These are phyloP conservation scores for Pythium oligandrum DNA, from an alignment of 352 stramenopile species.

Conservation along the genomic window DNA sequence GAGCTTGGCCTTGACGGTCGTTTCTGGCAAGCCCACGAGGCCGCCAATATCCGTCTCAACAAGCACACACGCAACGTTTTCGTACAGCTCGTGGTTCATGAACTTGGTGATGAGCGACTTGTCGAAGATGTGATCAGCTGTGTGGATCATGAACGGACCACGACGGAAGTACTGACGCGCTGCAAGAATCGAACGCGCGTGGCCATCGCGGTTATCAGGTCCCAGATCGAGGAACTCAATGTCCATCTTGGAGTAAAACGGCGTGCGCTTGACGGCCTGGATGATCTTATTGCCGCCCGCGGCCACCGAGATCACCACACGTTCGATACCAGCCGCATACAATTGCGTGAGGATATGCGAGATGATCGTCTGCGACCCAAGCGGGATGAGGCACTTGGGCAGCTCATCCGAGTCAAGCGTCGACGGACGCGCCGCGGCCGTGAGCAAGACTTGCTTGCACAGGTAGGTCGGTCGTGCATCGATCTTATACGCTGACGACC, in stretches of 20 bases:
- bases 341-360: slow-evolving; percentile 76
- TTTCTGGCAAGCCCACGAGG: slow-evolving; percentile 53
- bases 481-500: slow-evolving; percentile 5
- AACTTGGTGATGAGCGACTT: slow-evolving; percentile 62
- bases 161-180: slow-evolving; percentile 21
- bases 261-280: slow-evolving; percentile 53
- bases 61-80: slow-evolving; percentile 64
- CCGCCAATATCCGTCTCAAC: slow-evolving; percentile 65
- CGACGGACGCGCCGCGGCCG: slow-evolving; percentile 45
- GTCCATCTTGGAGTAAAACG: slow-evolving; percentile 65
- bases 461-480: slow-evolving; percentile 13
- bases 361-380: slow-evolving; percentile 72
- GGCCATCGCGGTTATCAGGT: slow-evolving; percentile 21
- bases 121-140: slow-evolving; percentile 33
- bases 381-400: slow-evolving; percentile 71
- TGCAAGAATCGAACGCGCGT: slow-evolving; percentile 27
- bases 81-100: slow-evolving; percentile 45
- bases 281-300: slow-evolving; percentile 56
- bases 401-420: slow-evolving; percentile 47
- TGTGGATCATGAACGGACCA: slow-evolving; percentile 29
- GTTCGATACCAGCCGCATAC: slow-evolving; percentile 64
- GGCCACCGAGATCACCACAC: slow-evolving; percentile 74
- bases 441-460: slow-evolving; percentile 54
- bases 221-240: slow-evolving; percentile 31
- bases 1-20: slow-evolving; percentile 59